Base-by-base conservation (phyloP, 2,329 filamentous ascomycete species). In the Colletotrichum higginsianum region DNA sequence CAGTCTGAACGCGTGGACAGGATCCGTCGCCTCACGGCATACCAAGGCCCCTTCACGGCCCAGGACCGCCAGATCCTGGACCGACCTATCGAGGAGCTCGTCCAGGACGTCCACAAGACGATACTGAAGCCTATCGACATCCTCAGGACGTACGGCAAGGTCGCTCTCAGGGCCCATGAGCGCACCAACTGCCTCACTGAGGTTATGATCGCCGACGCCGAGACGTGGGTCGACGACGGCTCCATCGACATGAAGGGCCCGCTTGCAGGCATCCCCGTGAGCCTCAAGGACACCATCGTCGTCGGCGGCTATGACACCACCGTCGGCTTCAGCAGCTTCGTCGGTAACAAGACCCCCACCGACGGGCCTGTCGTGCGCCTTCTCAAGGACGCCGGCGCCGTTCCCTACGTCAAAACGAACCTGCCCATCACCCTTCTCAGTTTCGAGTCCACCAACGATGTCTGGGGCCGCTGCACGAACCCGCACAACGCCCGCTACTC, bases 371-470 rank as follows among this genome's bases (percentile, higher is more conserved):
- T 94, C 77, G 91, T 94, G 26, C 89, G 88, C 67, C 82, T 98
- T 52, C 86, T 98, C 62, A 97, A 97, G 78, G 93, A 96, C 79
- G 94, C 94, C 2, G 93, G 95, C 26, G 95, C 95, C 0, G 88
- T 98, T 2, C 95, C 95, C 0, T 98, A 97, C 79, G 94, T 95
- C 74, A 98, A 98, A 86, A 98, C 95, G 0, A 96, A 96, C 73
- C 80, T 97, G 2, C 96, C 95, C 6, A 93, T 96, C 67, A 97
- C 95, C 0, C 87, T 98, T 2, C 86, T 97, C 50, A 95, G 92
- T 68, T 97, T 97, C 77, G 95, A 97, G 81, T 95, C 93, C 18
- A 90, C 90, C 66, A 91, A 91, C 77, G 88, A 89, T 73, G 85
- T 98, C 23, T 98, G 95, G 94, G 95, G 96, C 11, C 88, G 91